phyloP scores from a whole-genome alignment of 768 basidiomycete genomes.

The Hysterangium stoloniferum region DNA sequence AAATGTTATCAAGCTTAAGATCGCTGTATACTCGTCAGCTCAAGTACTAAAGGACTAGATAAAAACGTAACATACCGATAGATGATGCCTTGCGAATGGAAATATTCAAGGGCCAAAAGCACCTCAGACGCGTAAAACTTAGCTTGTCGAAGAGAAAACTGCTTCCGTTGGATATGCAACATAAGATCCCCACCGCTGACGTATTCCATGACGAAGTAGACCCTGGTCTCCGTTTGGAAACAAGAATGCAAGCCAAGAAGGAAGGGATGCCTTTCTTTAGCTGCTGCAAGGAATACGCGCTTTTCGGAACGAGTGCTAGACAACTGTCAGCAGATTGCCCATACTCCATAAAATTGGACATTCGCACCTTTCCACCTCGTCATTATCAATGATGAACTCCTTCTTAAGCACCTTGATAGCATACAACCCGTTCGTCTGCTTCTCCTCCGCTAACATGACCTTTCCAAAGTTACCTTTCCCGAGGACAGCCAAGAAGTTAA shows the following conservation, averaged over 20 bases:
- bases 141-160: slow-evolving; percentile 96
- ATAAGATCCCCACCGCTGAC: slow-evolving; percentile 98
- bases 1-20: slow-evolving; percentile 95
- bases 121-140: slow-evolving; percentile 99
- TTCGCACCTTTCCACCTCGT: slow-evolving; percentile 93
- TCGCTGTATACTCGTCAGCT: slow-evolving; percentile 45
- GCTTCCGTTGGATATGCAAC: slow-evolving; percentile 98
- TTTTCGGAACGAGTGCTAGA: slow-evolving; percentile 95
- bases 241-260: slow-evolving; percentile 94
- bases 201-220: slow-evolving; percentile 99
- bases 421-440: slow-evolving; percentile 77
- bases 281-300: slow-evolving; percentile 96
- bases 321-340: not conserved
- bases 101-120: slow-evolving; percentile 90
- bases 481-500: slow-evolving; percentile 96
- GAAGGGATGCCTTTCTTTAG: slow-evolving; percentile 95
- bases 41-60: not conserved
- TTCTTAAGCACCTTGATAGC: slow-evolving; percentile 99
- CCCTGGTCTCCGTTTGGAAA: slow-evolving; percentile 98
- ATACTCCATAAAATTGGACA: not conserved
- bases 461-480: slow-evolving; percentile 99
- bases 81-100: slow-evolving; percentile 98
- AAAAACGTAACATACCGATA: slow-evolving; percentile 57
- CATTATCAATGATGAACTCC: slow-evolving; percentile 99
- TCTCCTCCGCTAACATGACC: slow-evolving; percentile 99